These are phyloP conservation scores for Polysphondylium violaceum DNA, from an alignment of 78 protist genomes.

Conservation along the genomic window DNA sequence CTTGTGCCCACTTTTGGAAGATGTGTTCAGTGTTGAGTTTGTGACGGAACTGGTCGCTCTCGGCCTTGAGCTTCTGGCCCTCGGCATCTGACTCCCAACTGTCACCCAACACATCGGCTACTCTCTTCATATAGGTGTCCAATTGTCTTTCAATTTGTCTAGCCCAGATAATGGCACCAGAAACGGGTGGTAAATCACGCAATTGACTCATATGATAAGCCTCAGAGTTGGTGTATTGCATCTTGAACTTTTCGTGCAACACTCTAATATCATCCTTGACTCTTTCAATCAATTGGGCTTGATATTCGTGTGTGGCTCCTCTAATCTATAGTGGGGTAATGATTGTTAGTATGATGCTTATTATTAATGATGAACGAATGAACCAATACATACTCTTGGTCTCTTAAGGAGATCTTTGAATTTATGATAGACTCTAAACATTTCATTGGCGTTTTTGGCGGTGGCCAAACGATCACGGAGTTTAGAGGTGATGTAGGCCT, in stretches of 20 bases:
- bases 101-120: constrained; percentile 93
- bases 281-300: constrained; percentile 87
- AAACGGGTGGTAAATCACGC: constrained; percentile 93
- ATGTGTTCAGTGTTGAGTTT: constrained; percentile 84
- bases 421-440: constrained; percentile 93
- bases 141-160: constrained; percentile 94
- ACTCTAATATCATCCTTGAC: constrained; percentile 92
- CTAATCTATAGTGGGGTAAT: constrained; percentile 36
- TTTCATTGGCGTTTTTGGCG: constrained; percentile 91
- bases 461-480: constrained; percentile 91
- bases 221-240: constrained; percentile 81
- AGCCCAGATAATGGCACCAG: constrained; percentile 95
- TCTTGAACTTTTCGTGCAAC: constrained; percentile 89
- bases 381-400: constrained; percentile 74
- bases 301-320: constrained; percentile 92
- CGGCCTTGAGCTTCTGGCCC: constrained; percentile 88
- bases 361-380: neutral
- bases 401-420: constrained; percentile 91
- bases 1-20: constrained; percentile 85
- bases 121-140: constrained; percentile 88
- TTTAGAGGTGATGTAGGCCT: constrained; percentile 83
- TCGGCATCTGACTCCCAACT: constrained; percentile 92
- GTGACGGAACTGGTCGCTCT: constrained; percentile 79
- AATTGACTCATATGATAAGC: constrained; percentile 87
- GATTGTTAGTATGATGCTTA: too few species aligned